Evolutionary conservation across 2,329 filamentous ascomycete genomes (phyloP), one percentile per base, ranked within the genome.

Genomic region (Pseudopithomyces chartarum): DNA sequence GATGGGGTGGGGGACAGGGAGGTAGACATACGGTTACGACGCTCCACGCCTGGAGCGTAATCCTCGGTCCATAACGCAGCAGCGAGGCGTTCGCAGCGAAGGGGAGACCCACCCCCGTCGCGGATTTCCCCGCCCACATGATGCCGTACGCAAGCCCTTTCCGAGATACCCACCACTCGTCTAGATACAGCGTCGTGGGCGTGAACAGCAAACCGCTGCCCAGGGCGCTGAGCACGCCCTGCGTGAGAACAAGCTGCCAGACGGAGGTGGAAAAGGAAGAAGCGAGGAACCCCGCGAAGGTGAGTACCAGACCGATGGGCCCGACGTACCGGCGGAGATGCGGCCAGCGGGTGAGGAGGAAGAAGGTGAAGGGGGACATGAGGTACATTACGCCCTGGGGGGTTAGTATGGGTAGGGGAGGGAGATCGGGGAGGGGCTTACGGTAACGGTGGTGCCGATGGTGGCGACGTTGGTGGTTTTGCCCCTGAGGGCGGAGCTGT

Each of bases 141-240:
- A 87, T 80, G 13, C 87, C 87, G 61, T 84, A 85, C 1, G 85
- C 85, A 22, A 87, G 72, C 0, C 85, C 84, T 50, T 85, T 85
- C 22, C 81, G 79, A 32, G 76, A 76, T 20, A 84, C 76, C 66
- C 87, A 88, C 84, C 85, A 88, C 65, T 87, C 81, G 59, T 87
- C 82, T 48, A 87, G 76, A 71, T 85, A 86, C 23, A 84, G 56
- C 11, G 80, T 77, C 1, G 74, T 73, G 0, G 80, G 80, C 26
- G 64, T 81, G 59, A 76, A 85, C 3, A 82, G 56, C 1, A 84
- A 63, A 7, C 77, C 74, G 15, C 82, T 82, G 0, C 82, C 73
- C 6, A 78, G 49, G 6, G 63, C 75, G 36, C 67, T 77, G 2
- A 78, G 36, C 5, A 78, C 64, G 8, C 76, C 76, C 58, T 78